Evolutionary conservation across 176 grass and related monocot genomes (phyloP), one percentile per base, ranked within the genome.

Genomic region (Zizania latifolia): DNA sequence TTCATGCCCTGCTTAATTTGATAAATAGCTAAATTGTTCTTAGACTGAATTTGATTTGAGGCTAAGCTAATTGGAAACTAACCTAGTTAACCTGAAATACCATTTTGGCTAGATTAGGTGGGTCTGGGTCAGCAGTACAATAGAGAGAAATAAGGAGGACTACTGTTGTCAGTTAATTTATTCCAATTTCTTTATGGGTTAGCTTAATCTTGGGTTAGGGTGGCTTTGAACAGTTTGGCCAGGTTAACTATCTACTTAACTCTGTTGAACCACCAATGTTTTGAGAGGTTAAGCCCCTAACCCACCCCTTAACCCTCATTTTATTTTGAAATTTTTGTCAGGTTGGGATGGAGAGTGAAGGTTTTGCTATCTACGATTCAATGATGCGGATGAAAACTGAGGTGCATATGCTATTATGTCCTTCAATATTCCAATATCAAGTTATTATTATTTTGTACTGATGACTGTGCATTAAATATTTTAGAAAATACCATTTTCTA

Each of bases 351-450:
- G 95, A 99, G 72, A 83, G 89, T 53, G 95, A 94, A 79, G 95
- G 91, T 77, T 94, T 94, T 94, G 95, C 91, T 78, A 88, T 99
- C 72, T 99, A 99, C 4, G 95, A 99, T 83, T 83, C 86, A 46
- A 90, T 99, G 95, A 99, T 94, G 91, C 82, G 81, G 74, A 71
- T 99, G 77, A 82, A 89, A 86, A 80, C 88, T 82, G 95, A 99
- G 91, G 95, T 99, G 65, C 53, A 12, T 45, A 28, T 62, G 41
- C 56, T 56, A 51, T 46, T 32, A 43, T 86, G n/a, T 29, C 13
- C 29, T 40, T 70, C 65, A 58, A 22, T 57, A 77, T 29, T 65
- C 70, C 19, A 46, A 55, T 86, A 62, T 22, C 56, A 11, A 46
- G 5, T 77, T 38, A 38, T 51, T 8, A 30, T 60, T 33, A 55